A percentile compares a stretch with the other conserved stretches of the same genome.
These are phyloP conservation scores for Candida ascalaphidarum DNA, from an alignment of 805 yeast genomes.

Conservation along the genomic window DNA sequence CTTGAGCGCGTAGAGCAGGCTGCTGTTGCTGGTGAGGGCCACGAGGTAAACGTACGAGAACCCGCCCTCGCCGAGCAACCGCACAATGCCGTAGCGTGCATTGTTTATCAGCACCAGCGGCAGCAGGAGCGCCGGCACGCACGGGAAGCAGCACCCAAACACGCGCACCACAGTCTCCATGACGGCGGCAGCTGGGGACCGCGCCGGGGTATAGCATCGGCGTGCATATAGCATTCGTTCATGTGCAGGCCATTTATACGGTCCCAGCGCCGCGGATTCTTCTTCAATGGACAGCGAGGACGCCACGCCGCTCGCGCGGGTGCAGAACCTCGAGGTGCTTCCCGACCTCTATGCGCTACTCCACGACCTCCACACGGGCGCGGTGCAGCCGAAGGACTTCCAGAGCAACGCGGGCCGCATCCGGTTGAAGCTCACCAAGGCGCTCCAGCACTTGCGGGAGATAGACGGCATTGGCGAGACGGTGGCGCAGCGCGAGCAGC, in stretches of 20 bases:
- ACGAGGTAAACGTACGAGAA: constrained; percentile 83
- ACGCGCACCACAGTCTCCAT: too few species aligned
- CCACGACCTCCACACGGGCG: constrained; percentile 26
- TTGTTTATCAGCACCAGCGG: constrained; percentile 60
- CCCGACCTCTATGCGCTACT: constrained; percentile 29
- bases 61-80: constrained; percentile 86
- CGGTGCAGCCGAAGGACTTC: constrained; percentile 30
- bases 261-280: too few species aligned
- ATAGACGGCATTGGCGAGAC: constrained; percentile 39
- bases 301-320: constrained; percentile 11
- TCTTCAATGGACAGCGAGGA: constrained; percentile 12
- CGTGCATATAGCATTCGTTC: too few species aligned
- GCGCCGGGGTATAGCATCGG: too few species aligned
- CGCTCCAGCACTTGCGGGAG: constrained; percentile 26
- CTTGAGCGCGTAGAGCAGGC: constrained; percentile 61
- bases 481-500: constrained; percentile 20
- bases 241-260: too few species aligned
- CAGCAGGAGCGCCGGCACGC: constrained; percentile 32
- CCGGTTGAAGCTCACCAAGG: constrained; percentile 28
- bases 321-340: constrained; percentile 22
- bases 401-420: constrained; percentile 38
- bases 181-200: too few species aligned
- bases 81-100: constrained; percentile 50
- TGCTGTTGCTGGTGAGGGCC: constrained; percentile 34
- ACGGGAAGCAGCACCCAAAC: constrained; percentile 30